phyloP scores from a whole-genome alignment of 192 early-diverging fungal genomes.

The Dispira parvispora region DNA sequence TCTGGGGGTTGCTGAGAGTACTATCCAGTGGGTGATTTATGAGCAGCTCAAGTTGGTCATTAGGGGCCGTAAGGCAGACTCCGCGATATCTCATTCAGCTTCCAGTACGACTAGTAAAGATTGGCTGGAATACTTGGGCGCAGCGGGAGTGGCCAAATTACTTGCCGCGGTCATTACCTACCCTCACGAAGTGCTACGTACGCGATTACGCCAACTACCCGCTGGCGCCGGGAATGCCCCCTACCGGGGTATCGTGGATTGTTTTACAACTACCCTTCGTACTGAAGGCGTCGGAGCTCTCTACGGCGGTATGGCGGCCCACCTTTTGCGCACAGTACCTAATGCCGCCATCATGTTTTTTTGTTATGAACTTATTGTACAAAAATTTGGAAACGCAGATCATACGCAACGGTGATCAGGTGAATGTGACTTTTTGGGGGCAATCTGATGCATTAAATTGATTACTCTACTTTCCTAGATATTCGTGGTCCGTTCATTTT shows the following conservation, averaged over 20 bases:
- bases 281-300: conserved; percentile 77
- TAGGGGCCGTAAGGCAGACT: conserved; percentile 12
- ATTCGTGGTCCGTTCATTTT: too few species aligned
- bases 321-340: conserved; percentile 86
- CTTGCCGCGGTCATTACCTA: conserved; percentile 77
- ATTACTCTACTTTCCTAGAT: too few species aligned
- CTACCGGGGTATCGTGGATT: conserved; percentile 57
- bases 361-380: conserved; percentile 58
- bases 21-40: conserved; percentile 93
- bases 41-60: conserved; percentile 67
- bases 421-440: too few species aligned
- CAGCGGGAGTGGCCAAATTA: conserved; percentile 74
- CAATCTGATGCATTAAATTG: too few species aligned
- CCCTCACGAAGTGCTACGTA: conserved; percentile 92
- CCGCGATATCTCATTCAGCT: conserved; percentile 7
- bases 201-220: conserved; percentile 69
- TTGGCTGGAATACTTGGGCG: conserved; percentile 72
- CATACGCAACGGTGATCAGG: too few species aligned
- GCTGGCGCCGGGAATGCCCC: conserved; percentile 42
- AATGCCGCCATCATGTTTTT: conserved; percentile 93
- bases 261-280: conserved; percentile 31
- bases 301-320: conserved; percentile 91
- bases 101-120: conserved; percentile 26
- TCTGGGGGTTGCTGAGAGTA: conserved; percentile 71
- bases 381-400: conserved; percentile 14